Percentiles rank a stretch among this genome's conserved stretches.
Conservation (phyloP, 192 early-diverging fungal genomes). For the Oehlia diaphana region DNA sequence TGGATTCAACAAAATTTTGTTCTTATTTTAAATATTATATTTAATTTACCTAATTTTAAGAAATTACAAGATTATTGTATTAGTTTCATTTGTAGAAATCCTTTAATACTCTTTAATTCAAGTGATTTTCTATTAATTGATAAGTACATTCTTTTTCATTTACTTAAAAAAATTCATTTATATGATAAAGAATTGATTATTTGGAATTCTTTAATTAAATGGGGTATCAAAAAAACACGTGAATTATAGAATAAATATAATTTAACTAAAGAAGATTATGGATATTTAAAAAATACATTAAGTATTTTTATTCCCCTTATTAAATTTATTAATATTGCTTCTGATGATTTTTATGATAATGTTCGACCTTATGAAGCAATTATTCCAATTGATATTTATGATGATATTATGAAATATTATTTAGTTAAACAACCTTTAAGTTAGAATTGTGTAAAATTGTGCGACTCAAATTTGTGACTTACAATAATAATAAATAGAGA, state of each 20-base stretch:
- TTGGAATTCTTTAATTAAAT: constrained; percentile 20
- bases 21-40: background rate
- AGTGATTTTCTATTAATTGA: constrained; percentile 2
- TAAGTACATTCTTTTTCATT: background rate
- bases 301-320: background rate
- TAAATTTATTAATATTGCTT: background rate
- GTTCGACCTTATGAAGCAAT: background rate
- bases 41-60: background rate
- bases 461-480: too few relatives aligned
- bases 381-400: background rate
- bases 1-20: constrained; percentile 12
- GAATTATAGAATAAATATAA: background rate
- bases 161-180: background rate
- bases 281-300: background rate
- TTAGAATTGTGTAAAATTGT: too few relatives aligned
- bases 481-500: too few relatives aligned
- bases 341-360: constrained; percentile 1
- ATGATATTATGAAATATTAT: background rate
- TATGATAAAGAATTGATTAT: background rate
- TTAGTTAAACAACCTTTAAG: background rate
- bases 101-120: background rate
- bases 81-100: background rate
- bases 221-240: background rate
- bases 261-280: background rate
- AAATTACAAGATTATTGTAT: constrained; percentile 7